Percentiles rank a stretch among this genome's conserved stretches.
Evolutionary conservation across 2,329 filamentous ascomycete genomes (phyloP).

Genomic region (Colletotrichum sp.): DNA sequence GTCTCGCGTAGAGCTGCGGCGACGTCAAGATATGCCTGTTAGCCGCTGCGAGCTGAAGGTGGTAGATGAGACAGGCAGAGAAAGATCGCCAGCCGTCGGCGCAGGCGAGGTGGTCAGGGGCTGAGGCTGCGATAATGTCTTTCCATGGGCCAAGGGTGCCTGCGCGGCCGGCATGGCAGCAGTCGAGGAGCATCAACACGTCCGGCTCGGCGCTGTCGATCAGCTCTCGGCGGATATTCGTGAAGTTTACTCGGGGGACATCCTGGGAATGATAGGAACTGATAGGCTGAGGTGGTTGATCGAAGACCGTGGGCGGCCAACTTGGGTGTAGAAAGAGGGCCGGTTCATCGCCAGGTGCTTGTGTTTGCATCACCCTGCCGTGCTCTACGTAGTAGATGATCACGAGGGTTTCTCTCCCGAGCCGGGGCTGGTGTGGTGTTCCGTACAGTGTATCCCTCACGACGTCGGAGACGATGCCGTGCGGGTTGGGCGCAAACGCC

Average conservation of each 20-base stretch:
- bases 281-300: neutral
- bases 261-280: neutral
- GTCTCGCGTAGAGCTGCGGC: neutral
- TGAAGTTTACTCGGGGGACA: neutral
- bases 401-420: neutral
- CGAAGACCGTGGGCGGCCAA: neutral
- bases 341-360: neutral
- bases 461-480: neutral
- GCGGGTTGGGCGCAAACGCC: neutral
- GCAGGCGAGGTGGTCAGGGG: neutral
- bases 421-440: neutral
- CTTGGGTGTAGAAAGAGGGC: neutral
- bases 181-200: neutral
- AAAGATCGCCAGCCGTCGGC: neutral
- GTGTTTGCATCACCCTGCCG: neutral
- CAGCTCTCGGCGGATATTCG: neutral
- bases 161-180: fast-evolving
- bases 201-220: neutral
- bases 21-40: neutral
- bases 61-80: neutral
- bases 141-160: neutral
- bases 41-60: neutral
- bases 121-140: neutral
- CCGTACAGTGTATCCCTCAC: neutral
- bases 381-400: neutral